phyloP scores from a whole-genome alignment of 2,329 filamentous ascomycete species.

The Pestalotiopsis sp. region DNA sequence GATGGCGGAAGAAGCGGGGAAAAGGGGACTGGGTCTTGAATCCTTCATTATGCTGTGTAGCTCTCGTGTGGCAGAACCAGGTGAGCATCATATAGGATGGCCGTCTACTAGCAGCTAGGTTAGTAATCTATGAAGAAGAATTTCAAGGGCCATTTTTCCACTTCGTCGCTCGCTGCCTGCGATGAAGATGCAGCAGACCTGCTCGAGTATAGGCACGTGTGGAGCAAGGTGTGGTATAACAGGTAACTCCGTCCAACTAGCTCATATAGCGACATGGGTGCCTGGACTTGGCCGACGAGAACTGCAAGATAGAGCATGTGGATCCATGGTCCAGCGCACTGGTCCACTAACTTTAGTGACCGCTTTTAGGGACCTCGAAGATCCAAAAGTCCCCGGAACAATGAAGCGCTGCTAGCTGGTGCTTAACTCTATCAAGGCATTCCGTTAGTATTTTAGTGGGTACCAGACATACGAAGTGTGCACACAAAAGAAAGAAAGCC shows the following conservation, averaged over 20 bases:
- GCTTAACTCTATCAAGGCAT: too few species aligned
- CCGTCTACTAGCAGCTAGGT: not conserved
- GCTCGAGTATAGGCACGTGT: not conserved
- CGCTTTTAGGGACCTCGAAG: not conserved
- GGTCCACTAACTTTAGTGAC: not conserved
- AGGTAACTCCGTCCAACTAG: not conserved
- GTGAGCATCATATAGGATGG: not conserved
- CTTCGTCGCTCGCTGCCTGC: not conserved
- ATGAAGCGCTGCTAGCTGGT: not conserved
- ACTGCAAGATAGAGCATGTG: not conserved
- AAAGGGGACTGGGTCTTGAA: not conserved
- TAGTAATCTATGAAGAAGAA: not conserved
- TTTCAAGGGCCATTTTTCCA: not conserved
- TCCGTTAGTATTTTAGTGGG: too few species aligned
- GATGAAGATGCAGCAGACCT: not conserved
- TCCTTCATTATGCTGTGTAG: not conserved
- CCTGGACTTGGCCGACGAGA: not conserved
- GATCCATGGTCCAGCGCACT: not conserved
- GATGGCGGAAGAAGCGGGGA: not conserved
- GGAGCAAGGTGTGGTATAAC: not conserved
- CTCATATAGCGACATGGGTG: not conserved
- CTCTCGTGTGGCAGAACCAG: not conserved
- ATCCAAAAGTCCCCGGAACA: not conserved
- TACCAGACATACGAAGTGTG: too few species aligned
- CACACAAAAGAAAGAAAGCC: not conserved